These are phyloP conservation scores for Pleurotus tuber-regium DNA, from an alignment of 768 basidiomycete genomes.

Conservation along the genomic window DNA sequence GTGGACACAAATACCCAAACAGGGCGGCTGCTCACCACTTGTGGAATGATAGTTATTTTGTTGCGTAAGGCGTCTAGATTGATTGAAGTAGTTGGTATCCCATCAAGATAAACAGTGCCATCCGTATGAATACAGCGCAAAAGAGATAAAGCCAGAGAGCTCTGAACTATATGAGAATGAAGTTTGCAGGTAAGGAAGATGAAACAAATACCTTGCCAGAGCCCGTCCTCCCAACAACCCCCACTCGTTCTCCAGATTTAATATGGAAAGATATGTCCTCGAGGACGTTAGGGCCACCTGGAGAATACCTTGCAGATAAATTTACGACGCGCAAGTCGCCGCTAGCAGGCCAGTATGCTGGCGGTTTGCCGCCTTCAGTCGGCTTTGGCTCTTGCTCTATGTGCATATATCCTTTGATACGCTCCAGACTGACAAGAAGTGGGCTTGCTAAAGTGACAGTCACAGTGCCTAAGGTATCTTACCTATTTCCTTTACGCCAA, in stretches of 20 bases:
- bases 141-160: constrained; percentile 56
- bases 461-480: constrained; percentile 12
- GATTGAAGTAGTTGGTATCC: constrained; percentile 41
- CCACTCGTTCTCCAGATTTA: constrained; percentile 54
- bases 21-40: constrained; percentile 28
- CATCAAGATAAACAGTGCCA: constrained; percentile 57
- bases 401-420: constrained; percentile 63
- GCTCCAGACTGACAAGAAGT: constrained; percentile 51
- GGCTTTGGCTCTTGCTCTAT: constrained; percentile 56
- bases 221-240: constrained; percentile 48
- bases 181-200: not conserved
- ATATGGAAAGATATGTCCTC: constrained; percentile 52
- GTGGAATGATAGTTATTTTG: constrained; percentile 60
- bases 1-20: not conserved
- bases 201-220: constrained; percentile 39
- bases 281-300: constrained; percentile 48
- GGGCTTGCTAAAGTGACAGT: not conserved
- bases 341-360: constrained; percentile 65
- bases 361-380: constrained; percentile 41
- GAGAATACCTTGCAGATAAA: constrained; percentile 57
- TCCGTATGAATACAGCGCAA: constrained; percentile 57
- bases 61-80: constrained; percentile 56
- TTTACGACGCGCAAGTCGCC: constrained; percentile 54
- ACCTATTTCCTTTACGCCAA: constrained; percentile 27
- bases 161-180: constrained; percentile 25